Evolutionary conservation across 192 early-diverging fungal species (phyloP).

Genomic region (Backusella sp.): DNA sequence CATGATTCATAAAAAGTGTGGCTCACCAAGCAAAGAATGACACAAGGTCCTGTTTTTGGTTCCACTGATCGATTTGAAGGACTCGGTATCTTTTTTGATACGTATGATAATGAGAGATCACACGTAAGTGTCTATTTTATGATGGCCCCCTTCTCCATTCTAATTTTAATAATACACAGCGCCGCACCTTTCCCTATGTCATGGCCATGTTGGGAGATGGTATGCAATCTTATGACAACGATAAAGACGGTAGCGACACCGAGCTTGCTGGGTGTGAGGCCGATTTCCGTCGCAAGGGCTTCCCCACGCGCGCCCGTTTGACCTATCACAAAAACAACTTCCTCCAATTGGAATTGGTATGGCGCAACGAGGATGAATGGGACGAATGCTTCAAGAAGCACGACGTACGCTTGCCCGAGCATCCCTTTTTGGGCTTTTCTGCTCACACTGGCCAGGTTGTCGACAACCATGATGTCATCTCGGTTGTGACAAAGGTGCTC

Average conservation of each 20-base stretch:
- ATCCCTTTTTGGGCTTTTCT: slow-evolving; percentile 86
- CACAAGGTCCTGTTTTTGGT: slow-evolving; percentile 88
- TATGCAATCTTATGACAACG: slow-evolving; percentile 79
- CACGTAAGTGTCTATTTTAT: slow-evolving; percentile 36
- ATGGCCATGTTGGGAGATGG: slow-evolving; percentile 96
- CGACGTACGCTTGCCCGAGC: slow-evolving; percentile 53
- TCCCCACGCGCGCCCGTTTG: slow-evolving; percentile 67
- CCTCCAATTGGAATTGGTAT: slow-evolving; percentile 49
- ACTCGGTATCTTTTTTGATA: slow-evolving; percentile 96
- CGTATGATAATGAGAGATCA: slow-evolving; percentile 81
- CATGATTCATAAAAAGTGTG: slow-evolving; percentile 54
- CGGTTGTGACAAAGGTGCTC: slow-evolving; percentile 36
- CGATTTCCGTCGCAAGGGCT: slow-evolving; percentile 71
- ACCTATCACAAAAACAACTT: slow-evolving; percentile 71
- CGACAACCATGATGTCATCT: slow-evolving; percentile 48
- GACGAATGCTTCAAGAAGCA: slow-evolving; percentile 74
- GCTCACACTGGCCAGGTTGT: slow-evolving; percentile 89
- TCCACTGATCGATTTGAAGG: slow-evolving; percentile 85
- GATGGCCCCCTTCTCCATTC: not conserved
- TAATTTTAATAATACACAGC: not conserved
- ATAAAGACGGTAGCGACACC: slow-evolving; percentile 76
- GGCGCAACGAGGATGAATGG: slow-evolving; percentile 62
- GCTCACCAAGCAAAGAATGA: slow-evolving; percentile 75
- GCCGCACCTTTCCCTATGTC: slow-evolving; percentile 82
- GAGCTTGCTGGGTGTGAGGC: slow-evolving; percentile 65